phyloP scores from a whole-genome alignment of 2,329 filamentous ascomycete genomes.

The Colletotrichum tropicale region DNA sequence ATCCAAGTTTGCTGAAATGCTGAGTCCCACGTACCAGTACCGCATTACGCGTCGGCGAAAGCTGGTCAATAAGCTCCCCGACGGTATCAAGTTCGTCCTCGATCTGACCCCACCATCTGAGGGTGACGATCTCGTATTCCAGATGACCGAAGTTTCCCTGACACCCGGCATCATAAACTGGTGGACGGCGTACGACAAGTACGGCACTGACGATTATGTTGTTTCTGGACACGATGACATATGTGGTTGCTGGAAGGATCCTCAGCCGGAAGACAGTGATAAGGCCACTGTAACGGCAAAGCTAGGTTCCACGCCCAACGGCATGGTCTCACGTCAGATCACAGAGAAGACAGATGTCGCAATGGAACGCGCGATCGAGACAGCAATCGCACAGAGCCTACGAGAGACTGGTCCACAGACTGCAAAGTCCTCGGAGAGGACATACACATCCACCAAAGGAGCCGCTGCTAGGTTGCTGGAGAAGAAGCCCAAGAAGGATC shows the following conservation, averaged over 20 bases:
- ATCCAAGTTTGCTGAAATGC: constrained; percentile 48
- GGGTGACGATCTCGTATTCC: constrained; percentile 66
- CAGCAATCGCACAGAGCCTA: background rate
- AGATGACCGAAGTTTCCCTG: constrained; percentile 63
- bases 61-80: constrained; percentile 35
- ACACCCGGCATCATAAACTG: constrained; percentile 60
- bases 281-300: background rate
- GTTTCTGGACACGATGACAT: constrained; percentile 48
- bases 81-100: constrained; percentile 61
- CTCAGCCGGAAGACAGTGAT: background rate
- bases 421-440: background rate
- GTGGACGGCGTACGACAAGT: constrained; percentile 47
- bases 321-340: background rate
- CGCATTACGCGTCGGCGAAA: constrained; percentile 41
- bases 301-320: background rate
- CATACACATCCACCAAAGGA: background rate
- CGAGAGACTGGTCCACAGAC: background rate
- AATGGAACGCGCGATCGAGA: background rate
- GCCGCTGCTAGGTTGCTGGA: constrained; percentile 10
- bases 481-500: constrained; percentile 26
- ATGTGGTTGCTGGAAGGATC: constrained; percentile 32
- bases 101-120: constrained; percentile 67
- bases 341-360: background rate
- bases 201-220: constrained; percentile 29
- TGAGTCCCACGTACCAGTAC: constrained; percentile 46